These are phyloP conservation scores for Lineolata rhizophorae DNA, from an alignment of 495 filamentous ascomycete genomes.

Conservation along the genomic window DNA sequence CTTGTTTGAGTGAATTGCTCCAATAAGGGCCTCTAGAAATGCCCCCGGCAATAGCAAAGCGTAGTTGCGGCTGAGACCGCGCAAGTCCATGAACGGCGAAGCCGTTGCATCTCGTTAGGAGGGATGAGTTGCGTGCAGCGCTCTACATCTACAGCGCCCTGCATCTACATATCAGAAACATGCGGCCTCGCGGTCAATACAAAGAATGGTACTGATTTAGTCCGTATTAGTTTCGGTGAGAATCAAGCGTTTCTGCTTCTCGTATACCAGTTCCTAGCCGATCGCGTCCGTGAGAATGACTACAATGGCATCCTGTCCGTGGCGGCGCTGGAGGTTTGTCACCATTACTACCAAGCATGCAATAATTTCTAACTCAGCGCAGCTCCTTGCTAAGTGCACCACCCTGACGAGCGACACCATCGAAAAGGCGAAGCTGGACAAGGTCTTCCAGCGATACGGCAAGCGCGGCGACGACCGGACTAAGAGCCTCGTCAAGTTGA, in stretches of 20 bases:
- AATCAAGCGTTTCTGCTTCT: conserved; percentile 30
- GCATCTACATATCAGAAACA: too few species aligned
- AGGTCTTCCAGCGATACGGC: conserved; percentile 34
- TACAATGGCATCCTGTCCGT: conserved; percentile 37
- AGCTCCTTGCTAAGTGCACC: conserved; percentile 41
- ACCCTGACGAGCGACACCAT: conserved; percentile 39
- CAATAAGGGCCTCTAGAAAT: too few species aligned
- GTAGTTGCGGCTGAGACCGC: too few species aligned
- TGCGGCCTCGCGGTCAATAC: too few species aligned
- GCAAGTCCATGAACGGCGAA: too few species aligned
- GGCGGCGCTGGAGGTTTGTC: conserved; percentile 35
- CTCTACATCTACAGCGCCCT: too few species aligned
- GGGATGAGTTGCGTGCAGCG: too few species aligned
- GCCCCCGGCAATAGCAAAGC: too few species aligned
- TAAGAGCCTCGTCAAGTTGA: conserved; percentile 32
- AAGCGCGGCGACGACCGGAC: conserved; percentile 44
- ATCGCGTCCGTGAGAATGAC: conserved; percentile 43
- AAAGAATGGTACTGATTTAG: not conserved
- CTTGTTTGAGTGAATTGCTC: too few species aligned
- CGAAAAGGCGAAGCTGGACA: conserved; percentile 44
- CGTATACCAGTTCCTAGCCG: conserved; percentile 39
- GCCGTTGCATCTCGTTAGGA: too few species aligned
- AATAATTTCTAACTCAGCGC: conserved; percentile 7
- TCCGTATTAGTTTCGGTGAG: conserved; percentile 27
- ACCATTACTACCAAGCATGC: not conserved